These are phyloP conservation scores for Saturnispora bothae DNA, from an alignment of 805 yeast genomes.

Conservation along the genomic window DNA sequence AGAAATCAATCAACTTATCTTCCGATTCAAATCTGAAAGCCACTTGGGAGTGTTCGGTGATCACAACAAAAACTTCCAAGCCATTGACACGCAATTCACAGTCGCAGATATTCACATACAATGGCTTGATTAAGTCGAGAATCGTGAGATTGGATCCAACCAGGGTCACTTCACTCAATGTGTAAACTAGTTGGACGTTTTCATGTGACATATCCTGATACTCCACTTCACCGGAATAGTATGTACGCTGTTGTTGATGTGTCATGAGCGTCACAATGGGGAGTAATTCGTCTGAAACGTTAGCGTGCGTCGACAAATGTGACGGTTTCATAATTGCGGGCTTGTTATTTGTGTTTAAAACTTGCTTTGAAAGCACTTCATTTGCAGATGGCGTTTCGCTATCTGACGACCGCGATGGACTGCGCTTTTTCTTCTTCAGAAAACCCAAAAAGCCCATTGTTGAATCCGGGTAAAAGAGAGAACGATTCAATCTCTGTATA, in stretches of 20 bases:
- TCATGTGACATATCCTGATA: conserved; percentile 7
- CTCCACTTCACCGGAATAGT: conserved; percentile 21
- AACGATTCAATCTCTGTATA: no score
- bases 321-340: no score
- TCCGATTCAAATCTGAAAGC: conserved; percentile 18
- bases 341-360: no score
- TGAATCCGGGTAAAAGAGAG: no score
- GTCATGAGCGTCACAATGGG: conserved; percentile 63
- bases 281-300: conserved; percentile 45
- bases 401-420: no score
- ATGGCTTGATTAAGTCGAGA: conserved; percentile 31
- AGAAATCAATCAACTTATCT: conserved; percentile 22
- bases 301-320: no score
- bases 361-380: no score
- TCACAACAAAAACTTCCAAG: conserved; percentile 12
- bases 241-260: conserved; percentile 60
- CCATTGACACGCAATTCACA: conserved; percentile 19
- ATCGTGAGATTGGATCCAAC: conserved; percentile 47
- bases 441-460: conserved; percentile 7
- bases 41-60: conserved; percentile 20
- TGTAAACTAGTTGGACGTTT: conserved; percentile 14
- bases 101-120: conserved; percentile 44
- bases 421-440: conserved; percentile 3
- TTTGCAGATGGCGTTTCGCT: no score
- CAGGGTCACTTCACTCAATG: conserved; percentile 21